Evolutionary conservation across 345 rosid genomes (phyloP).

Genomic region (Camelina hispida): DNA sequence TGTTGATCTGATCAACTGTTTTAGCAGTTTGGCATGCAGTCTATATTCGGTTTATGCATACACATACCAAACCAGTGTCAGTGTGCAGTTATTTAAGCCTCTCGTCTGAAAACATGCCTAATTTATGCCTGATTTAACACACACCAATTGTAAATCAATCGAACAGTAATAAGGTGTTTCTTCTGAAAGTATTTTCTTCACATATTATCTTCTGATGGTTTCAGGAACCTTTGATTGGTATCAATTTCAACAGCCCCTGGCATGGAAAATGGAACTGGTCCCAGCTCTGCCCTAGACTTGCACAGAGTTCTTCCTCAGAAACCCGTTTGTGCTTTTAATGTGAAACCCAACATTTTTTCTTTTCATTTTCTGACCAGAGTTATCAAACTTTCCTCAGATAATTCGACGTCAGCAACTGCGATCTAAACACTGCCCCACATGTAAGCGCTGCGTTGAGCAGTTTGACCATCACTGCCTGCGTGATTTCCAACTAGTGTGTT

Average conservation of each 20-base stretch:
- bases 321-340: neutral
- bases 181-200: slow-evolving; percentile 11
- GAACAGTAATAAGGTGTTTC: neutral
- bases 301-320: slow-evolving; percentile 69
- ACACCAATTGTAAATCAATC: slow-evolving; percentile 12
- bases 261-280: slow-evolving; percentile 98
- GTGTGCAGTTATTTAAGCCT: neutral
- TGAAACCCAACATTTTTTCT: neutral
- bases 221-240: slow-evolving; percentile 77
- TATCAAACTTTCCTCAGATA: slow-evolving; percentile 55
- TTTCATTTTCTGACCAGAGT: neutral
- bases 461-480: slow-evolving; percentile 99
- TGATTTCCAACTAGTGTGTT: slow-evolving; percentile 99
- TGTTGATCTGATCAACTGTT: slow-evolving; percentile 7
- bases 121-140: slow-evolving; percentile 15
- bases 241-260: slow-evolving; percentile 72
- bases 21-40: neutral
- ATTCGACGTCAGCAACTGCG: slow-evolving; percentile 96
- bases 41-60: slow-evolving; percentile 6
- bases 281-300: slow-evolving; percentile 99
- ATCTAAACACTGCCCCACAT: slow-evolving; percentile 89
- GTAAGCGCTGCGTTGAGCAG: slow-evolving; percentile 90
- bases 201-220: slow-evolving; percentile 26
- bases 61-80: neutral
- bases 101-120: neutral